Evolutionary conservation across 2,329 filamentous ascomycete genomes (phyloP).

Genomic region (Atkinsonella texensis): DNA sequence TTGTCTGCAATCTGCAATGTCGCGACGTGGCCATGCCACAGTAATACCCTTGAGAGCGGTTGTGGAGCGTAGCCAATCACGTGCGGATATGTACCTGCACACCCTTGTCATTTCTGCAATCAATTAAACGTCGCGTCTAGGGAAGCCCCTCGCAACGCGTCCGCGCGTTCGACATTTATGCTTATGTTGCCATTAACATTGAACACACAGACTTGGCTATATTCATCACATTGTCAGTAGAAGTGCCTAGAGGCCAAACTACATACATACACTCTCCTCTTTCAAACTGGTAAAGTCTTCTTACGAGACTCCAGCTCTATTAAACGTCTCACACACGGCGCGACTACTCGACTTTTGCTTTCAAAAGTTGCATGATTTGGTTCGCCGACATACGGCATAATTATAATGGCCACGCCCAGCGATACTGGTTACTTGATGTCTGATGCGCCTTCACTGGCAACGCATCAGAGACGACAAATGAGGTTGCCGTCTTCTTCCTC

Average conservation of each 20-base stretch:
- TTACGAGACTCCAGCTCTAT: too few relatives aligned
- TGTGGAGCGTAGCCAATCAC: too few relatives aligned
- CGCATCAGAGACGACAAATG: constrained; percentile 29
- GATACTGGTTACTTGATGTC: constrained; percentile 47
- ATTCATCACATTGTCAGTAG: too few relatives aligned
- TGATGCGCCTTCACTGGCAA: constrained; percentile 34
- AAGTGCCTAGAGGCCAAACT: too few relatives aligned
- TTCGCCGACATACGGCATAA: background rate
- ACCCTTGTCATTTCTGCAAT: constrained; percentile 17
- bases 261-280: too few relatives aligned
- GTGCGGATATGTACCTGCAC: background rate
- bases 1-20: too few relatives aligned
- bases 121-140: constrained; percentile 27
- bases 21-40: too few relatives aligned
- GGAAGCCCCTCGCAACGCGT: constrained; percentile 20
- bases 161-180: background rate
- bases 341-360: background rate
- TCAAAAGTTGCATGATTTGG: background rate
- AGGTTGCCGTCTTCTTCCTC: constrained; percentile 39
- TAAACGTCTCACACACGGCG: background rate
- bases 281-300: too few relatives aligned
- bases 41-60: too few relatives aligned
- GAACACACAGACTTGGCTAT: too few relatives aligned
- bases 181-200: too few relatives aligned
- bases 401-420: constrained; percentile 39